Percentiles rank a stretch among this genome's conserved stretches.
phyloP scores from a whole-genome alignment of 1,284 basidiomycete genomes.

The Ganoderma sinense region DNA sequence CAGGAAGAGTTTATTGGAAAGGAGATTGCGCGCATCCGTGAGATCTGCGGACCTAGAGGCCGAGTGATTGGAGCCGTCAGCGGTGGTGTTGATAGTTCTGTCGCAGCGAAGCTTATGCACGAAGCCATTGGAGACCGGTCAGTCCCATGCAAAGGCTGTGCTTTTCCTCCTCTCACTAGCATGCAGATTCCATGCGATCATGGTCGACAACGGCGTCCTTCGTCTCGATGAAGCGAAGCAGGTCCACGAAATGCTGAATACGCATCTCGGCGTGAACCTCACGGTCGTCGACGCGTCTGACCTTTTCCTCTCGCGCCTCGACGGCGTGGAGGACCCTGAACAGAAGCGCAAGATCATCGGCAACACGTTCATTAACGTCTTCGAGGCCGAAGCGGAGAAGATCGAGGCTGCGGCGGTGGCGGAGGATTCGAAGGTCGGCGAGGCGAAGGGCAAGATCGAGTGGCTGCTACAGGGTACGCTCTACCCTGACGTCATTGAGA shows the following conservation, averaged over 20 bases:
- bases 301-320: conserved; percentile 90
- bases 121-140: conserved; percentile 98
- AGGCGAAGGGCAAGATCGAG: conserved; percentile 91
- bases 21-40: conserved; percentile 93
- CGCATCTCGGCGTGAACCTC: conserved; percentile 95
- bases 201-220: conserved; percentile 99
- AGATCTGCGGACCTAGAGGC: conserved; percentile 94
- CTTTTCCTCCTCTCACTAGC: conserved; percentile 1
- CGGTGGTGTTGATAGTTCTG: conserved; percentile 97
- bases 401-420: conserved; percentile 88
- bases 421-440: conserved; percentile 71
- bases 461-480: conserved; percentile 99
- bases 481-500: conserved; percentile 99
- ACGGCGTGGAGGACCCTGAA: conserved; percentile 95
- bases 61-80: conserved; percentile 98
- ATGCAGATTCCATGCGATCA: conserved; percentile 95
- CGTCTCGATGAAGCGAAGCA: conserved; percentile 92
- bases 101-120: conserved; percentile 99
- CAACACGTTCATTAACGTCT: conserved; percentile 99
- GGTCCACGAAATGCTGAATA: conserved; percentile 95
- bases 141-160: conserved; percentile 27
- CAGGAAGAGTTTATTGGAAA: conserved; percentile 98
- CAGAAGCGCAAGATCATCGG: conserved; percentile 98
- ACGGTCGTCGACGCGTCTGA: conserved; percentile 97
- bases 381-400: conserved; percentile 92